Evolutionary conservation across 2,329 filamentous ascomycete species (phyloP).

Genomic region (Delphinella strobiligena): DNA sequence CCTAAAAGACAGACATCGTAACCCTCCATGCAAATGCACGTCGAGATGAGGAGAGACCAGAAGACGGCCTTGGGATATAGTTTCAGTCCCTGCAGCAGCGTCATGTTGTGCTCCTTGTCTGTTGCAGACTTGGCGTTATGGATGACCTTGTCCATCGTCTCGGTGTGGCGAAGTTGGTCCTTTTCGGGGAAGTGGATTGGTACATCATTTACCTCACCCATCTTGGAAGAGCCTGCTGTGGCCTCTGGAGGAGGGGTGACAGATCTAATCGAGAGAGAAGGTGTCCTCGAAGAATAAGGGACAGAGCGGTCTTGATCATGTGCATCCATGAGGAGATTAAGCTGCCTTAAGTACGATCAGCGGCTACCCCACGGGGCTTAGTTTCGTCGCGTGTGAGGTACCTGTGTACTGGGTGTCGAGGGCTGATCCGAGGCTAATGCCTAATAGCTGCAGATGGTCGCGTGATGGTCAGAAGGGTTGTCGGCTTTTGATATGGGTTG

Average conservation of each 20-base stretch:
- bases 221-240: not conserved
- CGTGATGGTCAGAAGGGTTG: too few relatives aligned
- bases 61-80: slow-evolving; percentile 78
- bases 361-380: too few relatives aligned
- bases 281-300: not conserved
- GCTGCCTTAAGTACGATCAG: too few relatives aligned
- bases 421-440: too few relatives aligned
- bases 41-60: slow-evolving; percentile 80
- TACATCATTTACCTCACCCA: slow-evolving; percentile 9
- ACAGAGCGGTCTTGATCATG: not conserved
- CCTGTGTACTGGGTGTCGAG: too few relatives aligned
- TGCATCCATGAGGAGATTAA: too few relatives aligned
- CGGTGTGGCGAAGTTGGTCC: slow-evolving; percentile 19
- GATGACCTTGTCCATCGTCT: slow-evolving; percentile 20
- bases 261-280: not conserved
- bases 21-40: slow-evolving; percentile 83
- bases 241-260: not conserved
- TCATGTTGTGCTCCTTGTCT: slow-evolving; percentile 39
- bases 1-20: slow-evolving; percentile 73
- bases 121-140: slow-evolving; percentile 32
- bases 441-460: too few relatives aligned
- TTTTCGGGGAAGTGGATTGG: slow-evolving; percentile 16
- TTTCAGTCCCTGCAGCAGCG: slow-evolving; percentile 59
- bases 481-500: too few relatives aligned
- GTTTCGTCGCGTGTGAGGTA: too few relatives aligned